Evolutionary conservation across 169 alveolate species (phyloP), one percentile per base, ranked within the genome.

Genomic region (Cryptosporidium andersoni): DNA sequence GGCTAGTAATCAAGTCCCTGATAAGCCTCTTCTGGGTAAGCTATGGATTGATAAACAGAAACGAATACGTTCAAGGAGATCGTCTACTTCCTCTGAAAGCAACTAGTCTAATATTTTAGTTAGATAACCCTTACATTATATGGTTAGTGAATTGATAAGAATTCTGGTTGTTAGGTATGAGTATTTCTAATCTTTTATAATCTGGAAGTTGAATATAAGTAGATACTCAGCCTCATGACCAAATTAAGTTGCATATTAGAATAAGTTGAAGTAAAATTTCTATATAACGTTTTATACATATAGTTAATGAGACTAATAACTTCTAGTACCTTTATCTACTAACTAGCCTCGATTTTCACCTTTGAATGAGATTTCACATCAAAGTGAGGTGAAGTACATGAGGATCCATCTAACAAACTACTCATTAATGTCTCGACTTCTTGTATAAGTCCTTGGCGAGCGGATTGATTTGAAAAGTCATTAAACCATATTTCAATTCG

Each of bases 401-500:
- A 51, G 1, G 89, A 66, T n/a, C 91, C 91, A 80, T 88, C 91
- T 25, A 88, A 80, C 48, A 88, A 85, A 63, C 65, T 66, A 51
- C 91, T 82, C 91, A 88, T 88, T 49, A 82, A 85, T 51, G 67
- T 82, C 88, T 88, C 90, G 55, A 88, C 80, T 40, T 88, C 91
- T 45, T 88, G 80, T 53, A 82, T 42, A 43, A 88, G 74, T 47
- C 74, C 64, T 34, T 60, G 80, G 53, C 64, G 81, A 65, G 82
- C 90, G 49, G 56, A 67, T 25, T 88, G 90, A 53, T 88, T 89
- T 9, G 88, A 80, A 66, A 88, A 65, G n/a, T 82, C 80, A 9
- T 89, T 74, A 67, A 74, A 88, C 91, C 91, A 88, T 16, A 88
- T 81, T 51, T 88, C 91, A 42, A 88, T 66, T 80, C 91, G 80